Conservation (phyloP, 495 filamentous ascomycete genomes). For the Penicillium soppii region DNA sequence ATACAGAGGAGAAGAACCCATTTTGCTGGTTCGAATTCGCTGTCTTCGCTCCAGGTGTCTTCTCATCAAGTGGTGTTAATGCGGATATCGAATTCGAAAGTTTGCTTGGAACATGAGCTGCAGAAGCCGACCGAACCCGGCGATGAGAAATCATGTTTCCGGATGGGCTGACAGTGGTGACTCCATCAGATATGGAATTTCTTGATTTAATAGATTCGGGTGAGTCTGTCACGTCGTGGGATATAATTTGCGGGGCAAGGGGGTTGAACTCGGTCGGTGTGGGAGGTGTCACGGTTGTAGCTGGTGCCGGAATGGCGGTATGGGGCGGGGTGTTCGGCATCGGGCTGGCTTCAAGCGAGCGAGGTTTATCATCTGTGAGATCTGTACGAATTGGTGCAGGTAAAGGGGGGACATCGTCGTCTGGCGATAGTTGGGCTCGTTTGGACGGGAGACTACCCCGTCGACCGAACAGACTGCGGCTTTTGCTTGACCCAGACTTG, state of each 20-base stretch:
- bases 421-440: conserved; percentile 31
- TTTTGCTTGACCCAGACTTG: conserved; percentile 34
- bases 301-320: conserved; percentile 41
- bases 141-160: conserved; percentile 79
- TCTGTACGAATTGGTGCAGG: conserved; percentile 40
- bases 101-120: conserved; percentile 76
- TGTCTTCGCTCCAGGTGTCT: conserved; percentile 43
- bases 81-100: conserved; percentile 76
- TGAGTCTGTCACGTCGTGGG: conserved; percentile 33
- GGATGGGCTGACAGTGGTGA: conserved; percentile 49
- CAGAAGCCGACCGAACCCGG: conserved; percentile 64
- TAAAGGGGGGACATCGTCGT: conserved; percentile 31
- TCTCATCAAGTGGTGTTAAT: conserved; percentile 70
- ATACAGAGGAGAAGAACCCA: conserved; percentile 91
- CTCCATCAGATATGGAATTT: conserved; percentile 28
- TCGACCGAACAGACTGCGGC: conserved; percentile 32
- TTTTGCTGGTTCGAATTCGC: conserved; percentile 39
- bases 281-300: conserved; percentile 56
- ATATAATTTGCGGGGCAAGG: conserved; percentile 17
- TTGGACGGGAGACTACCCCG: conserved; percentile 43
- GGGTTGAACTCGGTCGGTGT: conserved; percentile 43
- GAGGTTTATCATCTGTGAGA: conserved; percentile 28
- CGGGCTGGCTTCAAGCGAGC: conserved; percentile 22
- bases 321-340: conserved; percentile 45
- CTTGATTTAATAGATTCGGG: conserved; percentile 33